A percentile compares a stretch with the other conserved stretches of the same genome.
Conservation (phyloP, 225 moss, liverwort and hornwort species). For the Takakia lepidozioides region DNA sequence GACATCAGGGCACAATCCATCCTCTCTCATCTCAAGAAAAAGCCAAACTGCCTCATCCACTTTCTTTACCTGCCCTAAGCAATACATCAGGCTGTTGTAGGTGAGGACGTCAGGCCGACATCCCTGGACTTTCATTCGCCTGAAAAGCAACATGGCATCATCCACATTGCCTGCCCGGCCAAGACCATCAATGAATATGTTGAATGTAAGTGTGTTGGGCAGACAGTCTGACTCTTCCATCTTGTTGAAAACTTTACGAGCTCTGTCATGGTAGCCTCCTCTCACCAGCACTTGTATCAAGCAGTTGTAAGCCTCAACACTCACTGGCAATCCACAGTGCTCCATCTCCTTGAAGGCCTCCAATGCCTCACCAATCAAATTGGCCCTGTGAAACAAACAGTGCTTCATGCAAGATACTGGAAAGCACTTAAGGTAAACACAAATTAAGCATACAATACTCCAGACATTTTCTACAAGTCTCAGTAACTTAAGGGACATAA, state of each 20-base stretch:
- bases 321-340: slow-evolving; percentile 7
- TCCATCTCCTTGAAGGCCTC: slow-evolving; percentile 10
- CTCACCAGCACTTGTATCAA: slow-evolving; percentile 6
- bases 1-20: slow-evolving; percentile 5
- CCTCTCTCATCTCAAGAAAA: slow-evolving; percentile 6
- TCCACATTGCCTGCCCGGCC: slow-evolving; percentile 9
- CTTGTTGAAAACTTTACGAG: slow-evolving; percentile 3
- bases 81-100: slow-evolving; percentile 10
- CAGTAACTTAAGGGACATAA: no score
- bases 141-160: slow-evolving; percentile 5
- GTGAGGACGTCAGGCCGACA: slow-evolving; percentile 1
- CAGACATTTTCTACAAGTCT: no score
- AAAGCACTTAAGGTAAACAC: no score
- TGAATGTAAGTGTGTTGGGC: slow-evolving; percentile 4
- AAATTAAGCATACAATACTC: no score
- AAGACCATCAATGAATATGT: slow-evolving; percentile 8
- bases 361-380: slow-evolving; percentile 11
- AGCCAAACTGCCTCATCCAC: neutral
- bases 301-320: slow-evolving; percentile 7
- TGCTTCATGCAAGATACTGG: no score
- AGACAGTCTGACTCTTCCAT: neutral
- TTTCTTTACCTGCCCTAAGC: slow-evolving; percentile 1
- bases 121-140: slow-evolving; percentile 4
- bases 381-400: no score
- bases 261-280: slow-evolving; percentile 10